A percentile compares a stretch with the other conserved stretches of the same genome.
phyloP scores from a whole-genome alignment of 2,329 filamentous ascomycete genomes.

The Aspergillus nomiae region DNA sequence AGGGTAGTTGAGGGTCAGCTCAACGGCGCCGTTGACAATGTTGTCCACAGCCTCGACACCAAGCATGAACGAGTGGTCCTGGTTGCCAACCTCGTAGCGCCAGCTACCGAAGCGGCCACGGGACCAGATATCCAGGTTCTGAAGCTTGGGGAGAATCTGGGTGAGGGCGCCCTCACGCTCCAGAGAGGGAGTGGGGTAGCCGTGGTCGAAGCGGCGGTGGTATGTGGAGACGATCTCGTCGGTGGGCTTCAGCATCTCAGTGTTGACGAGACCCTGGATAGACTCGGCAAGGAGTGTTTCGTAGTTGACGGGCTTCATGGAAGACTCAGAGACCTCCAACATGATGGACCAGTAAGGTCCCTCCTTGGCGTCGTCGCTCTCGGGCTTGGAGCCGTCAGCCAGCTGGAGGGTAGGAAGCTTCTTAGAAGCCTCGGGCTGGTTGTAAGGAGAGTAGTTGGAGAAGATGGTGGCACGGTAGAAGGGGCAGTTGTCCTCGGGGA shows the following conservation, averaged over 20 bases:
- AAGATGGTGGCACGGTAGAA: slow-evolving; percentile 99
- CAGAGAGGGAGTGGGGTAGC: slow-evolving; percentile 91
- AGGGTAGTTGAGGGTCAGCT: slow-evolving; percentile 93
- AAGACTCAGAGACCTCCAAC: slow-evolving; percentile 95
- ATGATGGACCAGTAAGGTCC: slow-evolving; percentile 99
- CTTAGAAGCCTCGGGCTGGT: slow-evolving; percentile 80
- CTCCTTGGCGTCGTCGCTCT: slow-evolving; percentile 71
- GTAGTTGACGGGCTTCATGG: slow-evolving; percentile 89
- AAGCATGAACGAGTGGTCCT: slow-evolving; percentile 97
- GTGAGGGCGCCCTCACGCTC: slow-evolving; percentile 95
- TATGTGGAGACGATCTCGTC: slow-evolving; percentile 98
- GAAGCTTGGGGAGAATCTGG: slow-evolving; percentile 87
- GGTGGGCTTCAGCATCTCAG: slow-evolving; percentile 85
- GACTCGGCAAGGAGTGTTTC: slow-evolving; percentile 83
- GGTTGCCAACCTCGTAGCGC: slow-evolving; percentile 96
- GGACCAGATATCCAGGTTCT: slow-evolving; percentile 88
- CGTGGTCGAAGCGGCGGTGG: slow-evolving; percentile 96
- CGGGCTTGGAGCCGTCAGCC: slow-evolving; percentile 80
- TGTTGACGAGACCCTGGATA: slow-evolving; percentile 97
- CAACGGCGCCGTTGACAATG: slow-evolving; percentile 84
- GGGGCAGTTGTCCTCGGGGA: slow-evolving; percentile 97
- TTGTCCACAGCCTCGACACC: slow-evolving; percentile 91
- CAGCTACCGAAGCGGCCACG: slow-evolving; percentile 97
- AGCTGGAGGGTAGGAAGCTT: slow-evolving; percentile 87
- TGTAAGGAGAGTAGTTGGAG: slow-evolving; percentile 99